Conservation (phyloP, 73 alveolate species). For the Paramecium pentaurelia region DNA sequence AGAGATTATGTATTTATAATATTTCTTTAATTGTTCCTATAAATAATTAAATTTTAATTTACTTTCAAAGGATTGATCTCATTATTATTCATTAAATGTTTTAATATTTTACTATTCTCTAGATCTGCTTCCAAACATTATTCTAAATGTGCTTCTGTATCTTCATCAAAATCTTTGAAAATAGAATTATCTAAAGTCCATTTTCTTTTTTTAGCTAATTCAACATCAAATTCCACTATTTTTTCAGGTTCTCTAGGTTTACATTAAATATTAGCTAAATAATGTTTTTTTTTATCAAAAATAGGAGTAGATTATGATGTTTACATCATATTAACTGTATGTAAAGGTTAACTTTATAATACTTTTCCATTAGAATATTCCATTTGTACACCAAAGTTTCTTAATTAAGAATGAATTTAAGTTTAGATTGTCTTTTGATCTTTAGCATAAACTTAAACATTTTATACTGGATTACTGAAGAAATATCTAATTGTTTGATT, state of each 20-base stretch:
- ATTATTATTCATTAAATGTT: conserved; percentile 37
- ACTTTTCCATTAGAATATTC: not conserved
- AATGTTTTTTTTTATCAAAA: conserved; percentile 37
- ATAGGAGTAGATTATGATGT: conserved; percentile 22
- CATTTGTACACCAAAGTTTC: conserved; percentile 17
- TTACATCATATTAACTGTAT: conserved; percentile 15
- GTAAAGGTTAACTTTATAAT: not conserved
- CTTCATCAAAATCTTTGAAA: conserved; percentile 60
- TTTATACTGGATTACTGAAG: conserved; percentile 25
- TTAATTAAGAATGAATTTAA: not conserved
- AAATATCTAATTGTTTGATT: conserved; percentile 67
- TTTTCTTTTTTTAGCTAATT: conserved; percentile 45
- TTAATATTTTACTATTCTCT: conserved; percentile 65
- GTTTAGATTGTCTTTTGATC: conserved; percentile 44
- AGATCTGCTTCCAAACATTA: conserved; percentile 82
- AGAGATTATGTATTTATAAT: conserved; percentile 58
- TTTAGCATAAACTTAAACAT: conserved; percentile 47
- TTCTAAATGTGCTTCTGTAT: conserved; percentile 54
- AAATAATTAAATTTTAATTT: not conserved
- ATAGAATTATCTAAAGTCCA: conserved; percentile 50
- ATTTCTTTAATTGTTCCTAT: conserved; percentile 45
- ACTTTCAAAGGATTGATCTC: conserved; percentile 38
- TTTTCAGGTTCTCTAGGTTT: conserved; percentile 60
- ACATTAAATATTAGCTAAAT: conserved; percentile 38
- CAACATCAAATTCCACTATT: not conserved